A percentile compares a stretch with the other conserved stretches of the same genome.
Evolutionary conservation across 495 filamentous ascomycete genomes (phyloP).

Genomic region (Podospora appendiculata): DNA sequence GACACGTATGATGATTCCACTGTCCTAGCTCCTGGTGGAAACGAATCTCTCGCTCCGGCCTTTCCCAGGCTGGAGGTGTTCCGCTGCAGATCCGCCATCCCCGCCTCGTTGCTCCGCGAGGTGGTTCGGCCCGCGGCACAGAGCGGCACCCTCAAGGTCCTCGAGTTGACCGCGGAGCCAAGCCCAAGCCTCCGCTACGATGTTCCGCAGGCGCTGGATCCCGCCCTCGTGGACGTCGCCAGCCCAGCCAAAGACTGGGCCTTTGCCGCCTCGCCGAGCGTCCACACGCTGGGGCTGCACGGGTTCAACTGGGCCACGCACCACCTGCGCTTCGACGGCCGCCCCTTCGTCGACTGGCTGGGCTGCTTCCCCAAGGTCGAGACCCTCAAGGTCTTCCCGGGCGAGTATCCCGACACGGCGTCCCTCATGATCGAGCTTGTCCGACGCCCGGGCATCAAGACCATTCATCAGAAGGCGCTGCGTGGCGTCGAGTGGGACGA

Average conservation of each 20-base stretch:
- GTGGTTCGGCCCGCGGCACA: slow-evolving; percentile 3
- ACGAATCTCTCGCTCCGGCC: not conserved
- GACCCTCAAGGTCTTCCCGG: slow-evolving; percentile 14
- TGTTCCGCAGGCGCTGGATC: too few species aligned
- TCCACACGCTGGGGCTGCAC: slow-evolving; percentile 16
- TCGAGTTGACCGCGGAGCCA: slow-evolving; percentile 8
- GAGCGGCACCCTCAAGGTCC: slow-evolving; percentile 10
- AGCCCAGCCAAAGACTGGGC: slow-evolving; percentile 4
- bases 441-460: slow-evolving; percentile 5
- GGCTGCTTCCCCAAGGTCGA: slow-evolving; percentile 13
- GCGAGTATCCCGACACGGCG: not conserved
- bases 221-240: too few species aligned
- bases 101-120: not conserved
- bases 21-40: too few species aligned
- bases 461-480: slow-evolving; percentile 10
- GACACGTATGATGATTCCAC: not conserved
- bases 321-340: slow-evolving; percentile 10
- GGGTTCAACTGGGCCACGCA: slow-evolving; percentile 16
- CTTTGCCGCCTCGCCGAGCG: slow-evolving; percentile 5
- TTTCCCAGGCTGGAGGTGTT: slow-evolving; percentile 16
- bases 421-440: slow-evolving; percentile 9
- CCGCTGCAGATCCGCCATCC: slow-evolving; percentile 5
- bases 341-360: slow-evolving; percentile 18
- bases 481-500: slow-evolving; percentile 6
- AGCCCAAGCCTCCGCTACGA: too few species aligned